phyloP scores from a whole-genome alignment of 2,329 filamentous ascomycete genomes.

The Aphanoascus verrucosus region DNA sequence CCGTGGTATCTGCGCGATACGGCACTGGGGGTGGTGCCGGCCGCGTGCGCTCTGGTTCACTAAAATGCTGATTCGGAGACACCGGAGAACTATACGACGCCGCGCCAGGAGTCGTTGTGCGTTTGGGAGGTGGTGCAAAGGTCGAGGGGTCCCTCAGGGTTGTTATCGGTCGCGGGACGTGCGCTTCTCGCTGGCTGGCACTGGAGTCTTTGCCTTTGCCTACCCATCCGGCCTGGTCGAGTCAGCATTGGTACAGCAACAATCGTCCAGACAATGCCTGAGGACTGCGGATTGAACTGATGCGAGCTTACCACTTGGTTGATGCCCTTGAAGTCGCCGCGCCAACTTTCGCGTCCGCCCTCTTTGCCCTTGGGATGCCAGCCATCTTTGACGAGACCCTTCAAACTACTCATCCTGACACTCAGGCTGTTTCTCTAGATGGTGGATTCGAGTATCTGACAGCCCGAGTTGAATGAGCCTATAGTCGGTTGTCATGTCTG shows the following conservation, averaged over 20 bases:
- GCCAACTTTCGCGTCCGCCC: constrained; percentile 45
- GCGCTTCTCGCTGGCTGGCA: constrained; percentile 35
- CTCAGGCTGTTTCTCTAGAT: neutral
- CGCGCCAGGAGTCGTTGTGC: constrained; percentile 39
- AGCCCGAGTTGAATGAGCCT: neutral
- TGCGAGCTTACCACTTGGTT: constrained; percentile 43
- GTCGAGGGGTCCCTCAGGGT: constrained; percentile 62
- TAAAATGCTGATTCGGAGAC: constrained; percentile 26
- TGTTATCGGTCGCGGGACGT: constrained; percentile 51
- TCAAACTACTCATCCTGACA: constrained; percentile 37
- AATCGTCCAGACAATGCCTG: neutral
- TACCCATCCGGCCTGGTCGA: constrained; percentile 46
- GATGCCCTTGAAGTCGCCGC: constrained; percentile 47
- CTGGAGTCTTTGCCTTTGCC: constrained; percentile 43
- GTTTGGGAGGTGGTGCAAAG: constrained; percentile 74
- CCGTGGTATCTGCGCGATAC: constrained; percentile 60
- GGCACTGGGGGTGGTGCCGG: constrained; percentile 48
- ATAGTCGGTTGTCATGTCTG: neutral
- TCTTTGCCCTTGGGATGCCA: constrained; percentile 46
- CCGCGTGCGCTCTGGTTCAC: constrained; percentile 28
- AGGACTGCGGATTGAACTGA: neutral
- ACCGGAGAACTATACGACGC: constrained; percentile 35
- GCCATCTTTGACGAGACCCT: constrained; percentile 40
- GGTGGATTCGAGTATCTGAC: too few species aligned
- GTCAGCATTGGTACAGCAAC: neutral